Evolutionary conservation across 371 early-diverging fungal genomes (phyloP).

Genomic region (Funneliformis caledonium): DNA sequence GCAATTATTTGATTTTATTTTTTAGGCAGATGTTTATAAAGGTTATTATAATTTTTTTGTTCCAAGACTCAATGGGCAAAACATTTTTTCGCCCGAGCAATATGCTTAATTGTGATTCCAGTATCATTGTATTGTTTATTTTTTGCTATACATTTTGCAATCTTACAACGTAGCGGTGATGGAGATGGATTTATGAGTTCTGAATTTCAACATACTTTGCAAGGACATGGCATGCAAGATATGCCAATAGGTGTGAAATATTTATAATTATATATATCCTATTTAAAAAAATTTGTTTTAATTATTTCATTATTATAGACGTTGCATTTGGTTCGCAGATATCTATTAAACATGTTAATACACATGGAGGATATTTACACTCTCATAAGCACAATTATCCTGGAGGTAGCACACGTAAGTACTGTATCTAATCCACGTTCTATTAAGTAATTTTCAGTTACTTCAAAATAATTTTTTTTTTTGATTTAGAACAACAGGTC

Average conservation of each 20-base stretch:
- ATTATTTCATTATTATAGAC: slow-evolving; percentile 50
- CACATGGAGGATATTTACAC: slow-evolving; percentile 82
- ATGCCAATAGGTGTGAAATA: slow-evolving; percentile 46
- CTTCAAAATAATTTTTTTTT: too few species aligned
- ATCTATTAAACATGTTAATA: slow-evolving; percentile 73
- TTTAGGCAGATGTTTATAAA: neutral
- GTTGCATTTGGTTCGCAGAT: slow-evolving; percentile 83
- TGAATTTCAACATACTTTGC: slow-evolving; percentile 71
- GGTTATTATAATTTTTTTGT: slow-evolving; percentile 10
- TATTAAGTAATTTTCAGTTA: too few species aligned
- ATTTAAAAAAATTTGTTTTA: slow-evolving; percentile 36
- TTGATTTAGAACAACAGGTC: slow-evolving; percentile 84
- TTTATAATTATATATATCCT: neutral
- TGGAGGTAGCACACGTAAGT: slow-evolving; percentile 76
- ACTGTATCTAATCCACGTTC: neutral
- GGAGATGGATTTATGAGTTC: slow-evolving; percentile 84
- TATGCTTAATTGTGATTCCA: slow-evolving; percentile 81
- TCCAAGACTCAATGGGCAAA: slow-evolving; percentile 43
- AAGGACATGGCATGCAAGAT: slow-evolving; percentile 46
- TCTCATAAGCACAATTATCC: slow-evolving; percentile 84
- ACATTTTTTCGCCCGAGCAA: slow-evolving; percentile 59
- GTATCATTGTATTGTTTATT: slow-evolving; percentile 74
- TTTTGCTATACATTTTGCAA: slow-evolving; percentile 82
- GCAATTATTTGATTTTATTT: neutral
- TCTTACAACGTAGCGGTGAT: slow-evolving; percentile 70